Base-by-base conservation (phyloP, 768 basidiomycete genomes). In the Amanita pallidorosea region DNA sequence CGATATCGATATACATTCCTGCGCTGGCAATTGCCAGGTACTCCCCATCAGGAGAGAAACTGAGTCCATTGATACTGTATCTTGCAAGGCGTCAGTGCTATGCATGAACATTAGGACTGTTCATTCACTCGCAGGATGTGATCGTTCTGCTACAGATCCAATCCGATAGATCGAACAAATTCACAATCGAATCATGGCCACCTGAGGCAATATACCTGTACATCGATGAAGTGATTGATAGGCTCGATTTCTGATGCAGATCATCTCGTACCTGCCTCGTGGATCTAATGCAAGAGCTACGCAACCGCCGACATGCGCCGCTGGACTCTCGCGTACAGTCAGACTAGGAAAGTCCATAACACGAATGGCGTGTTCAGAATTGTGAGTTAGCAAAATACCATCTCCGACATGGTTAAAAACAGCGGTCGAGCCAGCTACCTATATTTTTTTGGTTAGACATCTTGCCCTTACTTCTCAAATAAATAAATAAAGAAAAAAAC, bases 11-110 rank as follows among this genome's bases (percentile, higher is more conserved):
- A 55, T 88, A 88, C 27, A 69, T 66, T 17, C 85, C 85, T 7
- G 75, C 72, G 54, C 72, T 85, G 7, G 87, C 83, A 45, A 88
- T 81, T 15, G 88, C 88, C 42, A 90, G 64, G 59, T 82, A 90
- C 69, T 91, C 88, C 31, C 88, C 88, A 56, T 90, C 88, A 55
- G 83, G 74, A 11, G 86, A 89, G 71, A 88, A 91, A 61, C 83
- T 87, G 17, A 89, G 64, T 17, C 76, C 75, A 53, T 77, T 85
- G 58, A 88, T 85, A 18, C 80, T 73, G 60, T 88, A 70, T 51
- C 88, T 88, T 57, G 15, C 53, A n/a, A 29, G 38, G 43, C 47
- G 45, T 37, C 23, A 49, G 37, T 35, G 27, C 33, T 38, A 35
- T n/a, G 27, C 6, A 29, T 31, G 23, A 2, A 27, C 5, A 2